These are phyloP conservation scores for Xylaria nigripes DNA, from an alignment of 495 filamentous ascomycete species.

Conservation along the genomic window DNA sequence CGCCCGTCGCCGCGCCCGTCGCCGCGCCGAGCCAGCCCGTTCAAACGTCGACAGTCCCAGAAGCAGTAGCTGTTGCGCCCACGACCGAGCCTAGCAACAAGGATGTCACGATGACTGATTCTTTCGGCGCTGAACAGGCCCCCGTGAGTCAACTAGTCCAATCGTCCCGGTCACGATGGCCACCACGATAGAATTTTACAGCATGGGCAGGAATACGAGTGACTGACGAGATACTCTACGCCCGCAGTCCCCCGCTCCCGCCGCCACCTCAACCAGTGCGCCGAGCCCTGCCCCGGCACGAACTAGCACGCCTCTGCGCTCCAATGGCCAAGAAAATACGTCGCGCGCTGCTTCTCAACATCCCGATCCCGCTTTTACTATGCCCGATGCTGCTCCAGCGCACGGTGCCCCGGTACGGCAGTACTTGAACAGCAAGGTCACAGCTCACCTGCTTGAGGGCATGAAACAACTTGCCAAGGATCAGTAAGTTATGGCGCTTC, in stretches of 20 bases:
- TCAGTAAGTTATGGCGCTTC: slow-evolving; percentile 52
- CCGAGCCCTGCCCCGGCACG: slow-evolving; percentile 36
- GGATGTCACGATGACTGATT: slow-evolving; percentile 7
- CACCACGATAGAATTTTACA: neutral
- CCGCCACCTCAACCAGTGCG: slow-evolving; percentile 25
- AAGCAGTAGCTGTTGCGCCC: slow-evolving; percentile 1
- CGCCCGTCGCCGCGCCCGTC: neutral
- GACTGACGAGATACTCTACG: slow-evolving; percentile 12
- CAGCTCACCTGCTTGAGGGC: slow-evolving; percentile 74
- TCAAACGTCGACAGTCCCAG: neutral
- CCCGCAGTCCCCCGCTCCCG: slow-evolving; percentile 18
- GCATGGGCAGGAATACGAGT: neutral
- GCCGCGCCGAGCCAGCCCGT: neutral
- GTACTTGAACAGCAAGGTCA: slow-evolving; percentile 86
- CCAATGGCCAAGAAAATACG: slow-evolving; percentile 13
- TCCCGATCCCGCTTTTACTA: slow-evolving; percentile 40
- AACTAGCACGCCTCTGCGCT: slow-evolving; percentile 32
- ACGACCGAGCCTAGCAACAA: slow-evolving; percentile 5
- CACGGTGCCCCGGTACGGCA: slow-evolving; percentile 81
- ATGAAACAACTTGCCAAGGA: slow-evolving; percentile 83
- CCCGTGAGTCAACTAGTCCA: slow-evolving; percentile 11
- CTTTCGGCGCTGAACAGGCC: slow-evolving; percentile 15
- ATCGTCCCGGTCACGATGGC: neutral
- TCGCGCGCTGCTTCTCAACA: slow-evolving; percentile 47
- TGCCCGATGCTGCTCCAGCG: slow-evolving; percentile 45